Conservation (phyloP, 768 basidiomycete species). For the Psilocybe cubensis region DNA sequence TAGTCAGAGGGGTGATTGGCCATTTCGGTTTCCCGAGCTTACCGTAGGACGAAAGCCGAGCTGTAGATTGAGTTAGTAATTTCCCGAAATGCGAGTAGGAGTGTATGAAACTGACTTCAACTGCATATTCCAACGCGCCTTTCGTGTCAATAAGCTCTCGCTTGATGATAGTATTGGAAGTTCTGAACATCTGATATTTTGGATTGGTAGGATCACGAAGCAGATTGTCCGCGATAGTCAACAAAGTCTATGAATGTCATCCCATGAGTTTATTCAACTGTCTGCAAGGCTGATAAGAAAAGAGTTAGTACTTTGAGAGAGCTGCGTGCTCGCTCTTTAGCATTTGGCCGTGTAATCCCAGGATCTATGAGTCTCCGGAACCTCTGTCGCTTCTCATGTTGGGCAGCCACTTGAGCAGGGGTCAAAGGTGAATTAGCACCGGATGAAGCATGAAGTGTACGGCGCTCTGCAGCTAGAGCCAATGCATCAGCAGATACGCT, state of each 20-base stretch:
- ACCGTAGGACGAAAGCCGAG: slow-evolving; percentile 79
- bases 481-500: slow-evolving; percentile 37
- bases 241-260: slow-evolving; percentile 53
- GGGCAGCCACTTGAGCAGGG: slow-evolving; percentile 43
- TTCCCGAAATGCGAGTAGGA: slow-evolving; percentile 8
- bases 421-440: slow-evolving; percentile 35
- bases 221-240: slow-evolving; percentile 74
- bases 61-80: slow-evolving; percentile 36
- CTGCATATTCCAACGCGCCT: slow-evolving; percentile 80
- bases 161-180: slow-evolving; percentile 72
- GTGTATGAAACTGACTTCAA: slow-evolving; percentile 56
- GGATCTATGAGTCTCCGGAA: slow-evolving; percentile 82
- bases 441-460: slow-evolving; percentile 34
- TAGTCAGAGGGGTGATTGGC: slow-evolving; percentile 6
- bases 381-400: slow-evolving; percentile 69
- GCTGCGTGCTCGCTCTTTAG: slow-evolving; percentile 58
- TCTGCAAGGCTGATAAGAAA: slow-evolving; percentile 16
- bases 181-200: slow-evolving; percentile 77
- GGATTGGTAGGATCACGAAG: slow-evolving; percentile 71
- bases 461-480: slow-evolving; percentile 50
- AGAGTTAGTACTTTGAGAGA: slow-evolving; percentile 63
- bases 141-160: slow-evolving; percentile 68
- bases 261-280: slow-evolving; percentile 18
- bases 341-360: slow-evolving; percentile 74
- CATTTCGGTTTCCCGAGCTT: not conserved